phyloP scores from a whole-genome alignment of 2,329 filamentous ascomycete genomes.

The Diplodia corticola region DNA sequence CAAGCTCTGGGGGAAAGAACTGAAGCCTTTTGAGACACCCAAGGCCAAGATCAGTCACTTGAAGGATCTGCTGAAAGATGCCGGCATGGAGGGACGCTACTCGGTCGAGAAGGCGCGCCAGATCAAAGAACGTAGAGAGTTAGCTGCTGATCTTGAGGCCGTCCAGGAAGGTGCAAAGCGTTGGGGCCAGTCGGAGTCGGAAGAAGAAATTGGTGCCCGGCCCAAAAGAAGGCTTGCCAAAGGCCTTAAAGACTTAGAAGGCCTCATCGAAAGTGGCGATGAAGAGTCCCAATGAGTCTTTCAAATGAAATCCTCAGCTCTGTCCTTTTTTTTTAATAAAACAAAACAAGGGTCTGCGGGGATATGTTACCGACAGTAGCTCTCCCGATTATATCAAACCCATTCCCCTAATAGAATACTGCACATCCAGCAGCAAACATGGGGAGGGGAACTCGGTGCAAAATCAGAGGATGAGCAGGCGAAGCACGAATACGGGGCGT shows the following conservation, averaged over 20 bases:
- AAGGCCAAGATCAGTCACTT: constrained; percentile 83
- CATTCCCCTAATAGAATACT: too few species aligned
- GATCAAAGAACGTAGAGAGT: constrained; percentile 84
- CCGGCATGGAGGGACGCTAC: constrained; percentile 87
- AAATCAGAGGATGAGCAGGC: too few species aligned
- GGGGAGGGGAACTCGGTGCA: too few species aligned
- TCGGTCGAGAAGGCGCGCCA: constrained; percentile 79
- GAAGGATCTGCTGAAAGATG: constrained; percentile 72
- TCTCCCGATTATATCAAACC: too few species aligned
- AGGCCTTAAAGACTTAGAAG: constrained; percentile 25
- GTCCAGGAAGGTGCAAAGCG: constrained; percentile 77
- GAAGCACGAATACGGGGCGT: too few species aligned
- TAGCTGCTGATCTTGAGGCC: constrained; percentile 79
- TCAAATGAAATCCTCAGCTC: too few species aligned
- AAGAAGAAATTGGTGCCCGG: constrained; percentile 28
- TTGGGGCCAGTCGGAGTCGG: constrained; percentile 62
- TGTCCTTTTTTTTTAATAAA: too few species aligned
- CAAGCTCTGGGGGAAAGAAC: constrained; percentile 86
- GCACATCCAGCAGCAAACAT: too few species aligned
- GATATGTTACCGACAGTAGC: not conserved
- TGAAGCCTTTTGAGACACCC: constrained; percentile 71
- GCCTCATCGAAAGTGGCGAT: constrained; percentile 25
- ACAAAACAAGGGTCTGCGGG: not conserved
- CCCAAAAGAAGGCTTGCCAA: constrained; percentile 27
- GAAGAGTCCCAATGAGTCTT: constrained; percentile 18